phyloP scores from a whole-genome alignment of 2,329 filamentous ascomycete species.

The Cladosporium cucumerinum region DNA sequence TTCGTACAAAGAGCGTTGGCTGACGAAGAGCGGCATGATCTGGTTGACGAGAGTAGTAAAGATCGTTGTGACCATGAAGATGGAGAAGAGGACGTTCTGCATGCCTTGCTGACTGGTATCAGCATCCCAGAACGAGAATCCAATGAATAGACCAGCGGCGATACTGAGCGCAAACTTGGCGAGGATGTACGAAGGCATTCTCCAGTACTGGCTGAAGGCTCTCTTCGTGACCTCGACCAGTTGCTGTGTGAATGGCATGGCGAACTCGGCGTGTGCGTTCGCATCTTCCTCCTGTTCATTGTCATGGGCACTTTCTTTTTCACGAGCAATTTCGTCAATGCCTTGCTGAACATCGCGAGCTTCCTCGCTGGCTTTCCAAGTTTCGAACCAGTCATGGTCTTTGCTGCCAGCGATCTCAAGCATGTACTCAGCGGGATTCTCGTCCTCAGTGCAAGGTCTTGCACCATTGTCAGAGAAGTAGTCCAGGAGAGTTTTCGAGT shows the following conservation, averaged over 20 bases:
- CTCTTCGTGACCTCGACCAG: conserved; percentile 39
- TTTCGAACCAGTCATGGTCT: conserved; percentile 41
- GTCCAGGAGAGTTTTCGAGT: conserved; percentile 66
- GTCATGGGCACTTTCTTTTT: conserved; percentile 28
- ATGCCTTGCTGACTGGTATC: conserved; percentile 39
- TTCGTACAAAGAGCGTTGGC: conserved; percentile 58
- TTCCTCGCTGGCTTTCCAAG: conserved; percentile 38
- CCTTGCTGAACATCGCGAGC: conserved; percentile 34
- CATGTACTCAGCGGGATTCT: conserved; percentile 77
- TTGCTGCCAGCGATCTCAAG: conserved; percentile 48
- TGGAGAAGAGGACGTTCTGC: conserved; percentile 47
- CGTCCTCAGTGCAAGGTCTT: conserved; percentile 31
- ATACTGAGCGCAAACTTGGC: conserved; percentile 59
- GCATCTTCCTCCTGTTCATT: conserved; percentile 31
- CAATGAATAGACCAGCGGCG: conserved; percentile 48
- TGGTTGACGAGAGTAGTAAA: conserved; percentile 51
- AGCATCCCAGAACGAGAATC: conserved; percentile 44
- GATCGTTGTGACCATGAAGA: conserved; percentile 49
- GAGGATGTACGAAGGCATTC: conserved; percentile 46
- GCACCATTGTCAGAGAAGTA: conserved; percentile 41
- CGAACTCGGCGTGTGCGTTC: conserved; percentile 41
- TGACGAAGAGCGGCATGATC: conserved; percentile 59
- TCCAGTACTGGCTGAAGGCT: conserved; percentile 47
- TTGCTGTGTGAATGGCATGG: conserved; percentile 39
- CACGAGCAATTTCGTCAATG: conserved; percentile 41